Conservation (phyloP, 176 grass and related monocot genomes). For the Eragrostis nindensis region DNA sequence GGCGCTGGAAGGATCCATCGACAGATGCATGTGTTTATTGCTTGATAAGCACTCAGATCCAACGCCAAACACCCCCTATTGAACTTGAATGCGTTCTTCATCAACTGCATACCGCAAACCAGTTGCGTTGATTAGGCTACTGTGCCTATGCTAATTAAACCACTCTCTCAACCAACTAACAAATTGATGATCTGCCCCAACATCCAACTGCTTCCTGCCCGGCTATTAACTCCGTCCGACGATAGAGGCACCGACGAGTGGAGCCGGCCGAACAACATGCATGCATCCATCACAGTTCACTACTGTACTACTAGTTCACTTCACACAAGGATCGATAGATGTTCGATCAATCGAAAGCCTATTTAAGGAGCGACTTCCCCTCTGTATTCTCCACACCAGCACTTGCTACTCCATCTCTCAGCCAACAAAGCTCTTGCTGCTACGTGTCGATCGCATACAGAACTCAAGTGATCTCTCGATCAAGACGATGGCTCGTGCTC, state of each 20-base stretch:
- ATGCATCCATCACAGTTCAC: neutral
- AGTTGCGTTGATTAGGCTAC: neutral
- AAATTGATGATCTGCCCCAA: neutral
- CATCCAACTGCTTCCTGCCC: neutral
- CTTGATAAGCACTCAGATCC: neutral
- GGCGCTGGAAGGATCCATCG: neutral
- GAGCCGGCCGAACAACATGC: neutral
- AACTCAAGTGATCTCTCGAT: too few relatives aligned
- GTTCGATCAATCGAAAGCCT: neutral
- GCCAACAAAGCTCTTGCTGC: neutral
- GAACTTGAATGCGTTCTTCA: too few relatives aligned
- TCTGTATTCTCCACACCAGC: neutral
- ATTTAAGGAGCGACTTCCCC: neutral
- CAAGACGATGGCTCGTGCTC: neutral
- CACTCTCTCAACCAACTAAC: neutral
- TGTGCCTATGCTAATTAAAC: neutral
- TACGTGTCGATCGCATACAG: too few relatives aligned
- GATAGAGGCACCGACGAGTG: neutral
- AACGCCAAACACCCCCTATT: neutral
- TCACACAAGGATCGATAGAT: neutral
- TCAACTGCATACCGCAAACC: neutral
- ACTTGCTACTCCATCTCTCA: neutral
- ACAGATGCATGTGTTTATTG: neutral
- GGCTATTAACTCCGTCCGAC: neutral
- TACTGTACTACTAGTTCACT: too few relatives aligned